A percentile compares a stretch with the other conserved stretches of the same genome.
Conservation (phyloP, 2,329 filamentous ascomycete species). For the Sporothrix protearum region DNA sequence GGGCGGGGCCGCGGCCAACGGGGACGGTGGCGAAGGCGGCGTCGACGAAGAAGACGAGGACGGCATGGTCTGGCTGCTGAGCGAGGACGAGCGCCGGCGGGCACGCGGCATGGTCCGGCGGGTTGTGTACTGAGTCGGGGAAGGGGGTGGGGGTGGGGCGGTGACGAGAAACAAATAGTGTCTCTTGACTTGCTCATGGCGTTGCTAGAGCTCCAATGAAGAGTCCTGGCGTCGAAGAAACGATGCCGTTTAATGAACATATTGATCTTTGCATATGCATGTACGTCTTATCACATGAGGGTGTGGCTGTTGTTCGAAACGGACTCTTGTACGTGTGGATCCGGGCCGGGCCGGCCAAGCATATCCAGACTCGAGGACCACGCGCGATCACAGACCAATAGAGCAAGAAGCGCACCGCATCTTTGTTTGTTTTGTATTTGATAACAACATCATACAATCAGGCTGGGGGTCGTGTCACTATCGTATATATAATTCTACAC, state of each 20-base stretch:
- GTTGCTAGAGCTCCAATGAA: neutral
- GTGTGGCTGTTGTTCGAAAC: neutral
- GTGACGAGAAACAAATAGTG: too few relatives aligned
- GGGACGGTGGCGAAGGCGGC: slow-evolving; percentile 17
- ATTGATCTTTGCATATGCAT: neutral
- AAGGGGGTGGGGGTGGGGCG: too few relatives aligned
- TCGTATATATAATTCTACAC: neutral
- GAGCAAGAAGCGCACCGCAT: too few relatives aligned
- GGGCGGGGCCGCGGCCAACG: slow-evolving; percentile 15
- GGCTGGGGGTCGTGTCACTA: neutral
- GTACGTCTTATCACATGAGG: neutral
- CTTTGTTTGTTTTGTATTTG: neutral
- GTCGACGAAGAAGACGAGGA: slow-evolving; percentile 48
- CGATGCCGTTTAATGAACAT: neutral
- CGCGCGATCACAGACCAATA: neutral
- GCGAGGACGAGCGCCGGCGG: slow-evolving; percentile 67
- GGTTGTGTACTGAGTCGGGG: neutral
- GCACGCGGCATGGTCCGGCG: slow-evolving; percentile 63
- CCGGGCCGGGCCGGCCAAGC: neutral
- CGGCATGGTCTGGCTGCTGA: slow-evolving; percentile 68
- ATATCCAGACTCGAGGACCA: neutral
- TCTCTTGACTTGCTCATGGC: too few relatives aligned
- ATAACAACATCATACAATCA: neutral
- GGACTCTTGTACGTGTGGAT: neutral
- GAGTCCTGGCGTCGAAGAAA: neutral